Evolutionary conservation across 2,329 filamentous ascomycete genomes (phyloP), one percentile per base, ranked within the genome.

Genomic region (Hypoxylon sp.): DNA sequence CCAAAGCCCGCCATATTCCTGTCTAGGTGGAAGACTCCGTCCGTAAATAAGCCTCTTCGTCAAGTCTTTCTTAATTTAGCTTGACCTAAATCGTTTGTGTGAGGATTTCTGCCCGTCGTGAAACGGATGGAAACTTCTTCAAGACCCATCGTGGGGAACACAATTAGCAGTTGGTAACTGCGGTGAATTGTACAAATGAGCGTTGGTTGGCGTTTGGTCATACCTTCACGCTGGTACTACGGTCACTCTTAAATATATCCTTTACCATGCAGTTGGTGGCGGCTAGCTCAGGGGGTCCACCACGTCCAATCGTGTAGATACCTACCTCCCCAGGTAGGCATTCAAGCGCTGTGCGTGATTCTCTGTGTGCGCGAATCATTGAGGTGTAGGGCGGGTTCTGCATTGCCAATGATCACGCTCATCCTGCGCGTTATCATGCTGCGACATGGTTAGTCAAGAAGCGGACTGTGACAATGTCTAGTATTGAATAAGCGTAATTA

Each of bases 1-100:
- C 53, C 61, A 65, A 57, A 58, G 14, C 24, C 58, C 48, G 55
- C 65, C 52, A 61, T 60, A 52, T 51, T 67, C 65, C 42, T 61
- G 24, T 56, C 64, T 38, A 48, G 59, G 61, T 28, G 59, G 48
- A 62, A 63, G 22, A 20, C 30, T 60, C 38, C 40, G 28, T 40
- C 26, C 8, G 36, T 8, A 30, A 44, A 14, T 22, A 16, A 42
- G 18, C 11, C 46, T 50, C 33, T 57, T 60, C 40, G 50, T 61
- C 53, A 54, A 53, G 40, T 24, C 36, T 22, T 52, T 14, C 30
- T 60, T 38, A 32, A 57, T 61, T 51, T 16, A 49, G 56, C 30
- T 36, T 52, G 24, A 45, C 16, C 4, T 52, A 42, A 38, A 40
- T 58, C 49, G 28, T 36, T 55, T 52, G 46, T 60, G 50, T 33